Conservation (phyloP, 2,329 filamentous ascomycete genomes). For the Dichotomopilus funicola region DNA sequence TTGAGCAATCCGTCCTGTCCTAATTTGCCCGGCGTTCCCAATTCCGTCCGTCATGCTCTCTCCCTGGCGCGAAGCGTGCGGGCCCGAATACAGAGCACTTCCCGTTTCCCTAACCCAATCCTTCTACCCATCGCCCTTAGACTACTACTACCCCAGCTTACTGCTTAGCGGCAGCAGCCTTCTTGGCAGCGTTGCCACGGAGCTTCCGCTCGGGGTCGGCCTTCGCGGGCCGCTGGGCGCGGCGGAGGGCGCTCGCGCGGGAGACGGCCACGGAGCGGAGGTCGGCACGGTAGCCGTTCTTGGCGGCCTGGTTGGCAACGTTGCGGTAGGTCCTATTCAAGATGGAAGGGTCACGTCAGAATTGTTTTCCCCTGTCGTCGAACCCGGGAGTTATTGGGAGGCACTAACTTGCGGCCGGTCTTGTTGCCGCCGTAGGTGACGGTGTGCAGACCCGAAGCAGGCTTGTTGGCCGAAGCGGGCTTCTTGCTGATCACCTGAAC, state of each 20-base stretch:
- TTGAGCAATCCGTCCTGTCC: constrained; percentile 23
- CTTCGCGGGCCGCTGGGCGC: constrained; percentile 74
- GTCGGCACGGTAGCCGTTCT: constrained; percentile 78
- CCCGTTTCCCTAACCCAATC: constrained; percentile 6
- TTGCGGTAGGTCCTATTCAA: constrained; percentile 72
- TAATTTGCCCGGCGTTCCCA: constrained; percentile 18
- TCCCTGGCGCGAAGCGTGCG: constrained; percentile 14
- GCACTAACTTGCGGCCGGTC: constrained; percentile 68
- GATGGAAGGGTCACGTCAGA: constrained; percentile 14
- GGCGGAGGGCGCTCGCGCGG: constrained; percentile 79
- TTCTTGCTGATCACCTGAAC: constrained; percentile 84
- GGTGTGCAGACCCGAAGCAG: constrained; percentile 58
- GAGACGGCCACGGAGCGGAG: constrained; percentile 72
- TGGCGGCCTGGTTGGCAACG: constrained; percentile 75
- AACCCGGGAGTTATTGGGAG: too few species aligned
- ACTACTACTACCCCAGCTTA: constrained; percentile 18
- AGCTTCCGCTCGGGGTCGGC: constrained; percentile 65
- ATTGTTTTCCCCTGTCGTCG: not conserved
- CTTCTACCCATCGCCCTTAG: constrained; percentile 4
- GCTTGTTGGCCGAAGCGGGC: constrained; percentile 62
- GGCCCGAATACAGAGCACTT: constrained; percentile 20
- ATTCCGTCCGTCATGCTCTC: constrained; percentile 11
- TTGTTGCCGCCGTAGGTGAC: constrained; percentile 66
- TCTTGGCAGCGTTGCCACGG: constrained; percentile 72
- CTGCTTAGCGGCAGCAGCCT: constrained; percentile 56